Evolutionary conservation across 139 green algal species (phyloP), one percentile per base, ranked within the genome.

Genomic region (Chlorella sorokiniana): DNA sequence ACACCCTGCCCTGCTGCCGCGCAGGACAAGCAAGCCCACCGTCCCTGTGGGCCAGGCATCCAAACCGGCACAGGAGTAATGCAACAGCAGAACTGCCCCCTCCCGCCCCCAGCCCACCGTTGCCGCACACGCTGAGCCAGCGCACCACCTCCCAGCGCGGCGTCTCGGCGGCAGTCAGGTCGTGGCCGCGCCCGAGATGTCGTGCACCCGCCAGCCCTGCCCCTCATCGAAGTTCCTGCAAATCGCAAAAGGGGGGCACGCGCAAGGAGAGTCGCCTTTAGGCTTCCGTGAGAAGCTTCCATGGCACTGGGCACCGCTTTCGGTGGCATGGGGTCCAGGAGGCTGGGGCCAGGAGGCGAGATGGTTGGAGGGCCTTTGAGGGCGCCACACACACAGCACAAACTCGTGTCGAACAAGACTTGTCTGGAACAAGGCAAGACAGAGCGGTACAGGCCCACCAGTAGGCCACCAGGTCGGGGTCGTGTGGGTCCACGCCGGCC

Each of bases 161-260:
- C 22, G 81, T 69, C 45, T 93, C 63, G 4, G 85, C 85, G 52
- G 93, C 86, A 62, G 85, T 73, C 33, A 98, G 90, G 85, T 96
- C 85, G 79, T 96, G 91, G 2, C 91, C 91, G 42, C 88, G 86
- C 4, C 89, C 2, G 93, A 97, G 27, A 86, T 79, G 84, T 98
- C 94, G n/a, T 89, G 74, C 10, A 94, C 92, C 11, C 56, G 44
- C 80, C 91, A 93, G 7, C 90, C 94, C 5, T 63, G 27, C 31
- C 94, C 94, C 80, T 94, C 92, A 79, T 98, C 94, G 83, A 98
- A 97, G 42, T 89, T 92, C 91, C 72, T 79, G 72, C 52, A 48
- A 16, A 65, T 22, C n/a, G n/a, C n/a, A n/a, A n/a, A n/a, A n/a
- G n/a, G n/a, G n/a, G n/a, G 18, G 56, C 22, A 65, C 18, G 48